Evolutionary conservation across 306 rosid species (phyloP).

Genomic region (Phaseolus lunatus): DNA sequence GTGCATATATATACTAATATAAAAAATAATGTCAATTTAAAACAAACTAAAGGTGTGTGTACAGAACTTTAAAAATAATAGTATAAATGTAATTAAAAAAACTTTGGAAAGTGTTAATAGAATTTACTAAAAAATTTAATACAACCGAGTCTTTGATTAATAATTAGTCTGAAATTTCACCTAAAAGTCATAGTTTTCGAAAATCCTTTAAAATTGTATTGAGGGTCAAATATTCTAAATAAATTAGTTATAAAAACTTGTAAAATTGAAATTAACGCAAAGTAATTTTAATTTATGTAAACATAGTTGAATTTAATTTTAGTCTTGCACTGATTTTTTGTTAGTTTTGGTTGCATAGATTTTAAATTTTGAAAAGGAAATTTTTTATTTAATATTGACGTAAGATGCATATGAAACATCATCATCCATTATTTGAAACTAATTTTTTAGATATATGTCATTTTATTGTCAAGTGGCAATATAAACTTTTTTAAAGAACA

Average conservation of each 20-base stretch:
- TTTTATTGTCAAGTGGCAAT: neutral
- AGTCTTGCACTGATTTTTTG: neutral
- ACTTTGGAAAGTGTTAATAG: too few species aligned
- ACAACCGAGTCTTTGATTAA: too few species aligned
- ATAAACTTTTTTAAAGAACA: neutral
- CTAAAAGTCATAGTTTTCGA: too few species aligned
- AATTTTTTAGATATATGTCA: neutral
- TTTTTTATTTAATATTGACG: neutral
- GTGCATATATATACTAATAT: too few species aligned
- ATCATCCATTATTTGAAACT: neutral
- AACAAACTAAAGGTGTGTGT: too few species aligned
- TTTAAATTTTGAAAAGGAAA: neutral
- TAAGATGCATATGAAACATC: neutral
- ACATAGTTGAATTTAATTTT: neutral
- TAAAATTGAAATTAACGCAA: neutral
- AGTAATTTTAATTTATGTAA: neutral
- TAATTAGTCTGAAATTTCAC: too few species aligned
- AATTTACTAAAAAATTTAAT: too few species aligned
- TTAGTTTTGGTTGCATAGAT: neutral
- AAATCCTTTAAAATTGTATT: too few species aligned
- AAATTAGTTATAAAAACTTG: neutral
- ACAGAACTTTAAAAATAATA: too few species aligned
- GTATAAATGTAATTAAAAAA: too few species aligned
- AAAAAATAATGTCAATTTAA: too few species aligned
- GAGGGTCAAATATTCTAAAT: neutral